Evolutionary conservation across 2,329 filamentous ascomycete species (phyloP), one percentile per base, ranked within the genome.

Genomic region (Beauveria medogensis): DNA sequence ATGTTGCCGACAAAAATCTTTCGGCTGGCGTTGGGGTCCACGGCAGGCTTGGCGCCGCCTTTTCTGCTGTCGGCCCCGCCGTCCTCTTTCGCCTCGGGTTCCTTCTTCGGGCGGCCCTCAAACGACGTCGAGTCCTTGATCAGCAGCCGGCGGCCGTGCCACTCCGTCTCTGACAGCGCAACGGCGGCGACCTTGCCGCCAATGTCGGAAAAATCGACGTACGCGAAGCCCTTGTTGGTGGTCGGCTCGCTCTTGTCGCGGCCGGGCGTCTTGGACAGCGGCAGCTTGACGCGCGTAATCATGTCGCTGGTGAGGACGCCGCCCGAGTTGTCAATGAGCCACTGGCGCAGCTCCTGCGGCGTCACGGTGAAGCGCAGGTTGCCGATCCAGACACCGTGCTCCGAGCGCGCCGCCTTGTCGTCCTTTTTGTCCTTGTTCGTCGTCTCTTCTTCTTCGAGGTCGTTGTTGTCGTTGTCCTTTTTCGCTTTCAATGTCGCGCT

Each of bases 91-190:
- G 69, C 66, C 61, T 74, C 72, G 56, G 77, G 73, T 48, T 81
- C 78, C 74, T 89, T 90, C 65, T 88, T 82, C 2, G 92, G 92
- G 30, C 94, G 82, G n/a, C 93, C 94, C 66, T 95, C 90, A 69
- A 92, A 99, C 63, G 84, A 93, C 68, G 88, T 93, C 59, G 91
- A 83, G 72, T 96, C 88, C 78, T 99, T 99, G 78, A 99, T 97
- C 68, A 99, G 81, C 26, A 97, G 84, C 63, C 88, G 87, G 58
- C 94, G 87, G 20, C 90, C 88, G 47, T 80, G 77, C 56, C 96
- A 78, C 57, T 92, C 83, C 47, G 87, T 89, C 75, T 99, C 94
- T n/a, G 90, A 95, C 46, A 97, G 79, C 2, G 85, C 88, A 64
- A 97, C 82, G 52, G 92, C 92, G n/a, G 87, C 84, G 40, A 91